A percentile compares a stretch with the other conserved stretches of the same genome.
phyloP scores from a whole-genome alignment of 2,329 filamentous ascomycete genomes.

The Monosporascus sp. region DNA sequence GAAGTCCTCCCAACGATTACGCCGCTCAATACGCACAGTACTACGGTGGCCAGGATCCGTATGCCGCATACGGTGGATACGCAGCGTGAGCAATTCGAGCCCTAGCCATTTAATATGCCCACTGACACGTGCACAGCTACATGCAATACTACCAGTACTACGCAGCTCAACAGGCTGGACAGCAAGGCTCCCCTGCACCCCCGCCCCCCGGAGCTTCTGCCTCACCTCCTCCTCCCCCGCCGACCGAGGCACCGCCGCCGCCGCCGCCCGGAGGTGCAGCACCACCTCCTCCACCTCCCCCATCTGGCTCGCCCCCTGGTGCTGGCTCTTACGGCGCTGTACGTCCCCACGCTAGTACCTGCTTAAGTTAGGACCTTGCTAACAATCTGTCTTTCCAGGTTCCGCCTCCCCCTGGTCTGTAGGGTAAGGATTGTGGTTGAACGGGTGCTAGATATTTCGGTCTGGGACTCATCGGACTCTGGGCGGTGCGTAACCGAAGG shows the following conservation, averaged over 20 bases:
- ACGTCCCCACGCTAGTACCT: constrained; percentile 27
- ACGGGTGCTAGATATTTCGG: too few species aligned
- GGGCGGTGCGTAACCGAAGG: too few species aligned
- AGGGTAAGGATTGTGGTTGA: neutral
- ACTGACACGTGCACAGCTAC: constrained; percentile 36
- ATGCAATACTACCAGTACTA: constrained; percentile 70
- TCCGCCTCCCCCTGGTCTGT: constrained; percentile 52
- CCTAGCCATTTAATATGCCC: neutral
- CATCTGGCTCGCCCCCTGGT: constrained; percentile 47
- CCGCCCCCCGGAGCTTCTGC: constrained; percentile 39
- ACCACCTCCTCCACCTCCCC: constrained; percentile 52
- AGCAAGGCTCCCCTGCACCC: constrained; percentile 37
- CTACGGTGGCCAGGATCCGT: constrained; percentile 71
- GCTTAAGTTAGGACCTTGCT: constrained; percentile 6
- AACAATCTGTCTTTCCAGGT: constrained; percentile 32
- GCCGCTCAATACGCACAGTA: constrained; percentile 80
- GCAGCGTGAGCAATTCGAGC: constrained; percentile 50
- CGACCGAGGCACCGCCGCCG: constrained; percentile 58
- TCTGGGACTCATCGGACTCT: too few species aligned
- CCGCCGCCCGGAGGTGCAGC: constrained; percentile 50
- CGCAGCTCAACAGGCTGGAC: constrained; percentile 47
- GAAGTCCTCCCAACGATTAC: constrained; percentile 53
- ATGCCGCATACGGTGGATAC: constrained; percentile 87
- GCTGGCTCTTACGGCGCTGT: constrained; percentile 58
- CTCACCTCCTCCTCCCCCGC: constrained; percentile 53